Evolutionary conservation across 768 basidiomycete species (phyloP).

Genomic region (Pleurotus giganteus): DNA sequence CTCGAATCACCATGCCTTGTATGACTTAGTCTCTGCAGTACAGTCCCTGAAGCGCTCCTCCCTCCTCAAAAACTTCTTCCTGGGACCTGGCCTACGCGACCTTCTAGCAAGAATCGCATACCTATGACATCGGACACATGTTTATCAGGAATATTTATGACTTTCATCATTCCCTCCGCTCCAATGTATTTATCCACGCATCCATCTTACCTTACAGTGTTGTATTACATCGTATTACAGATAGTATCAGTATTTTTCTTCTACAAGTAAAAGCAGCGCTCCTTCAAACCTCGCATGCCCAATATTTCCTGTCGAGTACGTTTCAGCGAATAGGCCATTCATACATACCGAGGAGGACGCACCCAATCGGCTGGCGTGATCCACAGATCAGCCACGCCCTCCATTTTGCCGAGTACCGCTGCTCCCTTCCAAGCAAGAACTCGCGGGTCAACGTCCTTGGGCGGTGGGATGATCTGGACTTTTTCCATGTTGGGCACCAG

Average conservation of each 20-base stretch:
- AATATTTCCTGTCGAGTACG: constrained; percentile 55
- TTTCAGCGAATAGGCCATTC: constrained; percentile 5
- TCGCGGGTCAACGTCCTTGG: constrained; percentile 88
- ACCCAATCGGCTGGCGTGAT: constrained; percentile 87
- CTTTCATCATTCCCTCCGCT: background rate
- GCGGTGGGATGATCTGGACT: constrained; percentile 90
- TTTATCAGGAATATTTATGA: constrained; percentile 7
- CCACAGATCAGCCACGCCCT: constrained; percentile 88
- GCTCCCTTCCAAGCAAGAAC: constrained; percentile 96
- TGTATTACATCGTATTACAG: constrained; percentile 13
- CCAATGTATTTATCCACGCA: background rate
- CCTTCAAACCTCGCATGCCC: constrained; percentile 79
- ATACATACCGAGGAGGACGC: constrained; percentile 21
- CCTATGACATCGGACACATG: background rate
- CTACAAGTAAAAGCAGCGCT: constrained; percentile 78
- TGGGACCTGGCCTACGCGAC: background rate
- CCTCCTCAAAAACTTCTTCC: background rate
- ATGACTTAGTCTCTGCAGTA: background rate
- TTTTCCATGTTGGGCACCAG: constrained; percentile 83
- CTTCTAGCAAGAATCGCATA: constrained; percentile 2
- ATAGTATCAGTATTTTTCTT: constrained; percentile 10
- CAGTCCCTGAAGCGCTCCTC: background rate
- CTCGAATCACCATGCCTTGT: background rate
- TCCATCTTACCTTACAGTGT: background rate
- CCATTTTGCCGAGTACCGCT: constrained; percentile 88